Evolutionary conservation across 345 rosid genomes (phyloP).

Genomic region (Sonneratia alba): DNA sequence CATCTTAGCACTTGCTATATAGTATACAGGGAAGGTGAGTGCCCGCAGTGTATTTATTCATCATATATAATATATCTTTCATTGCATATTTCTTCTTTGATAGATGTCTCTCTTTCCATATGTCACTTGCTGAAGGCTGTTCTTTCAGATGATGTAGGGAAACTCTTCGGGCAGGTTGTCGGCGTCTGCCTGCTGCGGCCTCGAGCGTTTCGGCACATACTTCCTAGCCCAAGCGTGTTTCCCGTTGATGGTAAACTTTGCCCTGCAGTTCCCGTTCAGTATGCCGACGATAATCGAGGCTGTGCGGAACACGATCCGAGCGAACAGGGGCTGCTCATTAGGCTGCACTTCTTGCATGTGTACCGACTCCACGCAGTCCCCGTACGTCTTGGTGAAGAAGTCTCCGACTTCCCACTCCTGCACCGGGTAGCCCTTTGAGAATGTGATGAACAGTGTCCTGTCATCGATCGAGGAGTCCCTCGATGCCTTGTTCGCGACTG

Average conservation of each 20-base stretch:
- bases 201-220: slow-evolving; percentile 31
- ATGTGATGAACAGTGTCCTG: slow-evolving; percentile 56
- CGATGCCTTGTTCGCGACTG: slow-evolving; percentile 5
- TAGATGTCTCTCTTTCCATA: too few relatives aligned
- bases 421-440: slow-evolving; percentile 56
- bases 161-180: background rate
- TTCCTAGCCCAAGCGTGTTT: slow-evolving; percentile 65
- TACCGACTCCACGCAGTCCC: slow-evolving; percentile 42
- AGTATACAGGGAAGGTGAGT: too few relatives aligned
- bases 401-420: slow-evolving; percentile 38
- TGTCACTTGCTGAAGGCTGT: background rate
- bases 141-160: background rate
- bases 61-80: too few relatives aligned
- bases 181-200: background rate
- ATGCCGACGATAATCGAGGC: slow-evolving; percentile 15
- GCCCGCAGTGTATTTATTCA: too few relatives aligned
- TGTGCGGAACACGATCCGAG: slow-evolving; percentile 31
- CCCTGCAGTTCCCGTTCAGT: slow-evolving; percentile 25
- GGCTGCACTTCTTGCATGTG: slow-evolving; percentile 42
- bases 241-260: slow-evolving; percentile 52
- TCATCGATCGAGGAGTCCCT: slow-evolving; percentile 11
- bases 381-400: slow-evolving; percentile 25
- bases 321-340: slow-evolving; percentile 37
- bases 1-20: too few relatives aligned
- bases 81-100: too few relatives aligned